These are phyloP conservation scores for Nothophoma quercina DNA, from an alignment of 2,329 filamentous ascomycete species.

Conservation along the genomic window DNA sequence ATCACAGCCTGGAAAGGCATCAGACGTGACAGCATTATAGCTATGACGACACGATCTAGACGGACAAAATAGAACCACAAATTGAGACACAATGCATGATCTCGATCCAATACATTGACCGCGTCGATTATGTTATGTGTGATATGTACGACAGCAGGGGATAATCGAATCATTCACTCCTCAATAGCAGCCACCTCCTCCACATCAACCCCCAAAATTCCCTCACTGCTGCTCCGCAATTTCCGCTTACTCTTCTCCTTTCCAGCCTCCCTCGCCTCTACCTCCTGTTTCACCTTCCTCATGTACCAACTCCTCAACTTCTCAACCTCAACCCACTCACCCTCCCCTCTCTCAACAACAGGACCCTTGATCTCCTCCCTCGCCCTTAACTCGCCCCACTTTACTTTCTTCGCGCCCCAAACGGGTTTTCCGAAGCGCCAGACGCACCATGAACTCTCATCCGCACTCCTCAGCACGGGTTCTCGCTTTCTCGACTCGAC, in stretches of 20 bases:
- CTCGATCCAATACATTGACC: conserved; percentile 10
- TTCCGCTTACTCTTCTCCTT: background rate
- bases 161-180: background rate
- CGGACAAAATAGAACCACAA: conserved; percentile 21
- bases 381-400: conserved; percentile 38
- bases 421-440: conserved; percentile 50
- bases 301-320: conserved; percentile 53
- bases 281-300: conserved; percentile 18
- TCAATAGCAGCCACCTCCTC: background rate
- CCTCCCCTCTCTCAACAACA: conserved; percentile 55
- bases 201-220: background rate
- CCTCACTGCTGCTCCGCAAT: background rate
- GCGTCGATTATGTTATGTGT: too few species aligned
- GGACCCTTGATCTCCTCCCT: conserved; percentile 57
- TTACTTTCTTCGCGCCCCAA: conserved; percentile 36
- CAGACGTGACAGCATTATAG: background rate
- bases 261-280: conserved; percentile 23
- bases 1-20: background rate
- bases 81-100: conserved; percentile 37
- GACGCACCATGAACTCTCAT: conserved; percentile 58
- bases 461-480: conserved; percentile 49
- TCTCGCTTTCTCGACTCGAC: conserved; percentile 53
- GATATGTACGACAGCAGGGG: too few species aligned
- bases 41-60: conserved; percentile 31
- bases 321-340: conserved; percentile 53